phyloP scores from a whole-genome alignment of 192 early-diverging fungal genomes.

The Linnemannia hyalina region DNA sequence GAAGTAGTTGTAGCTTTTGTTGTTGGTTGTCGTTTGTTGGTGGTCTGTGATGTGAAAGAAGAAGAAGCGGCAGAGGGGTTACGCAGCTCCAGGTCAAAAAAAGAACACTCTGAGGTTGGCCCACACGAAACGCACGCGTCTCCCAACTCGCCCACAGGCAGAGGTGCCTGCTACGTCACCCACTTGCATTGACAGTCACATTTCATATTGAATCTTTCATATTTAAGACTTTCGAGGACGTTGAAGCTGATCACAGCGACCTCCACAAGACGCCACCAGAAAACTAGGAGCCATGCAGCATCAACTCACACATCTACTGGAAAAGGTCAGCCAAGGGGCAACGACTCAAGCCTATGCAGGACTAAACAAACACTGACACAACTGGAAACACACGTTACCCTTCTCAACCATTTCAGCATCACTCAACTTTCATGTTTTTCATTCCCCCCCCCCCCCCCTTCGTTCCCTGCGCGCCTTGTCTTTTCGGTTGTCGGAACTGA shows the following conservation, averaged over 20 bases:
- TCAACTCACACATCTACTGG: slow-evolving; percentile 35
- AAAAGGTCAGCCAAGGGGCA: slow-evolving; percentile 25
- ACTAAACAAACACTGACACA: background rate
- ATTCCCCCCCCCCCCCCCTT: no score
- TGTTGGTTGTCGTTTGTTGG: background rate
- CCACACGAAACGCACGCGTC: slow-evolving; percentile 9
- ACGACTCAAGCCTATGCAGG: background rate
- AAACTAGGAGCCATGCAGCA: slow-evolving; percentile 24
- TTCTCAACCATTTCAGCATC: background rate
- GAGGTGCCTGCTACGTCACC: slow-evolving; percentile 2
- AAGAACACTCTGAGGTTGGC: background rate
- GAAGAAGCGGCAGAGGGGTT: background rate
- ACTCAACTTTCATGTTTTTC: background rate
- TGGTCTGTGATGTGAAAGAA: background rate
- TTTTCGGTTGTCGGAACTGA: background rate
- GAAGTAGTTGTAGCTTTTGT: background rate
- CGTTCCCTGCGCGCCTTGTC: background rate
- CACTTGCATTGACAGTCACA: background rate
- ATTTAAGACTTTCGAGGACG: background rate
- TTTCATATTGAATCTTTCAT: background rate
- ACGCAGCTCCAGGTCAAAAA: background rate
- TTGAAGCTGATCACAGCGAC: background rate
- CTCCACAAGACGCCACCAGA: background rate
- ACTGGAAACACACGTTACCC: background rate
- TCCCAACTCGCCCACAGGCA: background rate